A percentile compares a stretch with the other conserved stretches of the same genome.
Evolutionary conservation across 495 filamentous ascomycete species (phyloP).

Genomic region (Hypoxylon subgilvum): DNA sequence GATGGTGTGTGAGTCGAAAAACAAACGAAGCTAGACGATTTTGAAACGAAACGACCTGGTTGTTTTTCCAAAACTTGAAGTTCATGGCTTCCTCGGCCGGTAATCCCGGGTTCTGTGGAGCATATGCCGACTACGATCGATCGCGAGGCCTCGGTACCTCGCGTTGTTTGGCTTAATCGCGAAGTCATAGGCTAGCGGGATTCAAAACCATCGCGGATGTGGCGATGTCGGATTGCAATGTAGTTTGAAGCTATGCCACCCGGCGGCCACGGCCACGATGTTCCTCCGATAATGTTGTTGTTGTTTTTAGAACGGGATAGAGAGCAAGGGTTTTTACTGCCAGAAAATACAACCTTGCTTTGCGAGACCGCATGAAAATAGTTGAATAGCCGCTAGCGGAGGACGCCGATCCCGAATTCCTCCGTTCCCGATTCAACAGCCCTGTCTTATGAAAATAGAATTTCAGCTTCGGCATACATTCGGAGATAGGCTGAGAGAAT

Average conservation of each 20-base stretch:
- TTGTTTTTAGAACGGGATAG: neutral
- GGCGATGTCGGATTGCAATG: constrained; percentile 30
- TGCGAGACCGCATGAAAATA: constrained; percentile 20
- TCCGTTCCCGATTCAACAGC: constrained; percentile 11
- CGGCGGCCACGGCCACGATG: too few species aligned
- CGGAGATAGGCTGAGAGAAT: constrained; percentile 14
- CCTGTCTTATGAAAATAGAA: neutral
- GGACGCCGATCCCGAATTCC: constrained; percentile 23
- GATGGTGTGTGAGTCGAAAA: neutral
- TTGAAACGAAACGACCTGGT: too few species aligned
- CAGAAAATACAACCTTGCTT: constrained; percentile 13
- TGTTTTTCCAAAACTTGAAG: too few species aligned
- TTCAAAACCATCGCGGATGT: neutral
- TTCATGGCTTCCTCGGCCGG: constrained; percentile 24
- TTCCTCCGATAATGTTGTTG: constrained; percentile 1
- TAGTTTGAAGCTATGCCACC: too few species aligned
- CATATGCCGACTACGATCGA: constrained; percentile 16
- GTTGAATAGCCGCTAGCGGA: neutral
- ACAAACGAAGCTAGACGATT: too few species aligned
- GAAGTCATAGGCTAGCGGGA: constrained; percentile 3
- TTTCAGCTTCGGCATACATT: constrained; percentile 19
- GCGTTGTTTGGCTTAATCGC: constrained; percentile 13
- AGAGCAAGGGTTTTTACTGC: neutral
- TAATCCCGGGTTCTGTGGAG: constrained; percentile 11
- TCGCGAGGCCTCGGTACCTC: constrained; percentile 11